Base-by-base conservation (phyloP, 768 basidiomycete genomes). In the Agaricus blazei region DNA sequence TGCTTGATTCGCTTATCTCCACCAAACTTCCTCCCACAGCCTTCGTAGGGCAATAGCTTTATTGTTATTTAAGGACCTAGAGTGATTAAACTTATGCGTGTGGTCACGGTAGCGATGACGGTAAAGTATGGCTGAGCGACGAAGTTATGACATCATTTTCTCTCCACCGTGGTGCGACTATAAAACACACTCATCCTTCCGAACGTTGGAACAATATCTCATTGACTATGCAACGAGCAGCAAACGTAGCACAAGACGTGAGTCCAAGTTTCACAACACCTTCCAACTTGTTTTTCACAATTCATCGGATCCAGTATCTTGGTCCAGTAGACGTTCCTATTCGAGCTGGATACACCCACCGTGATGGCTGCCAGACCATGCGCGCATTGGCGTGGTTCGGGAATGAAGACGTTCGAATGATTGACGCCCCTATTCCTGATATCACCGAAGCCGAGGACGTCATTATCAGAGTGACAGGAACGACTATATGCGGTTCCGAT, bases 401-500 rank as follows among this genome's bases (percentile, higher is more conserved):
- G 1, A 67, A 75, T 7, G 64, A 70, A 42, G 78, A 82, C 58
- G 80, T 75, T 19, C 68, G 73, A 11, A 58, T 76, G 52, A 58
- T 74, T 31, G 68, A 72, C n/a, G 73, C 69, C 0, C 70, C 72
- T 9, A 64, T 73, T 65, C 70, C 80, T 2, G 81, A 81, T 54
- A 80, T 90, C 62, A 84, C 80, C 1, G 82, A 89, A 57, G 80
- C 82, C n/a, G 78, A 84, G 62, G 89, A 93, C 60, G 84, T 90
- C 51, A 82, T 91, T 52, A 62, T 91, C 52, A 80, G 82, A 67
- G 82, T 90, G 3, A 90, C 89, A 23, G 88, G 88, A 0, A 83
- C 84, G 0, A 91, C 87, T 15, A 82, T 88, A 47, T 88, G 86
- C 60, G 84, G 88, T 4, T 83, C 80, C 4, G 83, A 86, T 63